Evolutionary conservation across 495 filamentous ascomycete genomes (phyloP), one percentile per base, ranked within the genome.

Genomic region (Pseudevernia furfuracea): DNA sequence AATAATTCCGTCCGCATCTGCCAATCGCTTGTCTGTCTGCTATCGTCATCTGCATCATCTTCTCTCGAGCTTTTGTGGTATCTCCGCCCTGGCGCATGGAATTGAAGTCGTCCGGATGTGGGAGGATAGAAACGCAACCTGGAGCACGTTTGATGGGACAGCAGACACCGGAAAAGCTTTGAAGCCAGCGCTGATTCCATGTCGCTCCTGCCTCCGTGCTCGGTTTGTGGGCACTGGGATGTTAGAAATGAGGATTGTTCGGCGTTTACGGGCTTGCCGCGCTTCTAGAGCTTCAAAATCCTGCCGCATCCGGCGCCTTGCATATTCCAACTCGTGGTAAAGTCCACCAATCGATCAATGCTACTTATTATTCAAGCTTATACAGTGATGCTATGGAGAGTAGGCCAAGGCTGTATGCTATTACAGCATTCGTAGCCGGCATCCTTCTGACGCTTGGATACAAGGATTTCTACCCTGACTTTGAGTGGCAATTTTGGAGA

Each of bases 181-280:
- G 81, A 84, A 65, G 93, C 79, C 52, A 89, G 73, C 44, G 86
- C 86, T 30, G 90, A 91, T 77, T 97, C 92, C 93, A 97, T 97
- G 66, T n/a, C 41, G 59, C n/a, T 14, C 8, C 46, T 34, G 58
- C 56, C 25, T 28, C 36, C 39, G n/a, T 56, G 19, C 28, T 46
- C 63, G 41, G n/a, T 21, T 6, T 41, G 39, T 15, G n/a, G 34
- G 34, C 34, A 36, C 34, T 36, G 34, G 23, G 19, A 43, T 28
- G 36, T 23, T 53, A 6, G 34, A 9, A 28, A 19, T 46, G 21
- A 56, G 39, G 44, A 11, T 17, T 52, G 32, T 59, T 60, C 28
- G 34, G 38, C 23, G 62, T 44, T 53, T 63, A 52, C 30, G 38
- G 37, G 52, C 37, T 62, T 62, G 49, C 61, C 60, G 60, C 60